Base-by-base conservation (phyloP, 2,329 filamentous ascomycete species). In the Colletotrichum musae region DNA sequence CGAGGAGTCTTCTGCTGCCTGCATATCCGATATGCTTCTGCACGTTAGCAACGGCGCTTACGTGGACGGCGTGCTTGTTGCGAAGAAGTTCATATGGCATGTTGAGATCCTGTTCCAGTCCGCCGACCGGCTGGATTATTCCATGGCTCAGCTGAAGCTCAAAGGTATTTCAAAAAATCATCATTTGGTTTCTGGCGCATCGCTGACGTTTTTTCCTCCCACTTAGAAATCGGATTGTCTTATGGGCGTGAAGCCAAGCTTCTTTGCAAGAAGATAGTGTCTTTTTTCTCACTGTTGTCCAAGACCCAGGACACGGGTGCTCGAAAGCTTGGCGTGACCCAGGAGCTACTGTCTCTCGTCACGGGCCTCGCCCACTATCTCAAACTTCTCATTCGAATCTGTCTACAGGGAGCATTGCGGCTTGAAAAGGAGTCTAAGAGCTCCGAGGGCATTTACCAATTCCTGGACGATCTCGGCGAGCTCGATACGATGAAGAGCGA, bases 241-340 rank as follows among this genome's bases (percentile, higher is more conserved):
- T 99, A 98, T 78, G 93, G 93, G 18, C 91, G 96, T 75, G 96
- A 99, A 83, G 93, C 96, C n/a, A 99, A 99, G 81, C 87, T 99
- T 58, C 89, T 99, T n/a, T 99, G 96, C 86, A 99, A 99, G 82
- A 99, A 99, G 81, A 97, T 99, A 63, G 96, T 99, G 6, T 94
- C 95, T 28, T 99, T 99, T 85, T 99, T 99, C 80, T 94, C 94
- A 13, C 85, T 99, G 18, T 86, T 99, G 9, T 97, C 95, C 6
- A 97, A 97, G 80, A 96, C 95, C 1, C 95, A 98, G 78, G 95
- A 98, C 76, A 94, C 91, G 9, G 93, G 92, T n/a, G 91, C 93
- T 45, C 89, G 94, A 67, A 96, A 98, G 78, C 89, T 98, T 50
- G 96, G 96, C 51, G 96, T 99, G 39, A 99, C 96, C 9, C 96